Conservation (phyloP, 2,329 filamentous ascomycete genomes). For the Pseudogymnoascus sp. region DNA sequence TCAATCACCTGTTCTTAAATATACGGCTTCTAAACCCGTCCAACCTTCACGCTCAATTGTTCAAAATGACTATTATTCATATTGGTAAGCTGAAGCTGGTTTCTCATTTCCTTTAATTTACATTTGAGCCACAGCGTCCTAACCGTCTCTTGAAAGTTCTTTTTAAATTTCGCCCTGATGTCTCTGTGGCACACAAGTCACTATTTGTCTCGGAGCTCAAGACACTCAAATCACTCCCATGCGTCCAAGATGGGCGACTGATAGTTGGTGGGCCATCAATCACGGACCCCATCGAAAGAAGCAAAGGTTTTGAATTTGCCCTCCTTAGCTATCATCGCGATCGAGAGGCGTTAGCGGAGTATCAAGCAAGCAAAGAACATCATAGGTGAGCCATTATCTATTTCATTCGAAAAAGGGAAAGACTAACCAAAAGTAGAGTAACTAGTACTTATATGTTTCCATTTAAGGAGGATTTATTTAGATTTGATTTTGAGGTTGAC, state of each 20-base stretch:
- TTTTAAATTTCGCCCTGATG: constrained; percentile 18
- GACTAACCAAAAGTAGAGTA: constrained; percentile 13
- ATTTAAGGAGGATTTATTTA: constrained; percentile 19
- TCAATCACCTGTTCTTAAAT: neutral
- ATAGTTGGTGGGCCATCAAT: constrained; percentile 21
- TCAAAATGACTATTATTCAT: constrained; percentile 22
- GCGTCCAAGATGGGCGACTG: constrained; percentile 18
- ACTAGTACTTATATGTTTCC: constrained; percentile 19
- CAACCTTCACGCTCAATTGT: neutral
- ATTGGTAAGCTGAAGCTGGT: constrained; percentile 13
- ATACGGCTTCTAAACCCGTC: neutral
- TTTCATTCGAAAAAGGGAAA: constrained; percentile 7
- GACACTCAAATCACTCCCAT: constrained; percentile 16
- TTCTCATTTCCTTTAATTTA: neutral
- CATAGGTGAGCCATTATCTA: constrained; percentile 2
- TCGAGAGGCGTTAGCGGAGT: constrained; percentile 17
- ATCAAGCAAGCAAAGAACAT: constrained; percentile 21
- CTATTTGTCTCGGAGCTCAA: constrained; percentile 17
- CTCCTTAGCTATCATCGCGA: constrained; percentile 21
- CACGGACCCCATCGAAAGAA: constrained; percentile 17
- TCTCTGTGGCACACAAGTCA: constrained; percentile 15
- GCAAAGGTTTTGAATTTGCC: constrained; percentile 20
- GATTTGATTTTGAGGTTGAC: constrained; percentile 21
- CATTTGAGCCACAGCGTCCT: neutral
- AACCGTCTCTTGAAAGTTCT: constrained; percentile 15